These are phyloP conservation scores for Candida jianshihensis DNA, from an alignment of 805 yeast genomes.

Conservation along the genomic window DNA sequence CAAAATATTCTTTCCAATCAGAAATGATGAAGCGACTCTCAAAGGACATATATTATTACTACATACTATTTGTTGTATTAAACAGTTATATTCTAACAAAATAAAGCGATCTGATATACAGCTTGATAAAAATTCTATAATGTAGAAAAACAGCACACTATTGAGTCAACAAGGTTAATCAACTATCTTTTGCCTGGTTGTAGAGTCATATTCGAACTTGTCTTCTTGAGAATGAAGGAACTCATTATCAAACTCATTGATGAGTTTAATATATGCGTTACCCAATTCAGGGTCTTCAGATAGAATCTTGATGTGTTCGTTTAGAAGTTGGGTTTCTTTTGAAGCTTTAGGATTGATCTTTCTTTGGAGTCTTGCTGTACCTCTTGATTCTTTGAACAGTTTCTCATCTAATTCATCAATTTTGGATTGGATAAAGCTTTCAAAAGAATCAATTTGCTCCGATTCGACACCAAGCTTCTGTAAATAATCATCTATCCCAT, in stretches of 20 bases:
- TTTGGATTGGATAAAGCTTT: slow-evolving; percentile 8
- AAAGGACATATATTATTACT: neutral
- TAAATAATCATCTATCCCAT: slow-evolving; percentile 5
- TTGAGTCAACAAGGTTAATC: neutral
- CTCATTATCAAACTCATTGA: slow-evolving; percentile 16
- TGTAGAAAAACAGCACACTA: too few species aligned
- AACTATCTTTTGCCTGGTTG: slow-evolving; percentile 10
- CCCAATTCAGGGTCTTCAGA: slow-evolving; percentile 11
- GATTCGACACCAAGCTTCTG: slow-evolving; percentile 5
- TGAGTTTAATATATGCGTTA: slow-evolving; percentile 9
- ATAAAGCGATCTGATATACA: neutral
- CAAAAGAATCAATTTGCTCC: slow-evolving; percentile 2
- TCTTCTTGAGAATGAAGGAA: slow-evolving; percentile 14
- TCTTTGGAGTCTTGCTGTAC: slow-evolving; percentile 16
- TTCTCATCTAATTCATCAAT: slow-evolving; percentile 16
- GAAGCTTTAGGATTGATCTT: slow-evolving; percentile 15
- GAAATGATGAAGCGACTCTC: neutral
- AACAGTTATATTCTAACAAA: neutral
- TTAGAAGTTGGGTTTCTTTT: slow-evolving; percentile 10
- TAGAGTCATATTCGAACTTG: slow-evolving; percentile 7
- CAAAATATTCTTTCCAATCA: neutral
- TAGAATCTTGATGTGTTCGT: slow-evolving; percentile 13
- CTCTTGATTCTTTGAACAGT: slow-evolving; percentile 16
- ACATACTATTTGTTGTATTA: too few species aligned
- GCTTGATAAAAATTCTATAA: too few species aligned